Evolutionary conservation across 2,329 filamentous ascomycete species (phyloP).

Genomic region (Ilyonectria mors-panacis): DNA sequence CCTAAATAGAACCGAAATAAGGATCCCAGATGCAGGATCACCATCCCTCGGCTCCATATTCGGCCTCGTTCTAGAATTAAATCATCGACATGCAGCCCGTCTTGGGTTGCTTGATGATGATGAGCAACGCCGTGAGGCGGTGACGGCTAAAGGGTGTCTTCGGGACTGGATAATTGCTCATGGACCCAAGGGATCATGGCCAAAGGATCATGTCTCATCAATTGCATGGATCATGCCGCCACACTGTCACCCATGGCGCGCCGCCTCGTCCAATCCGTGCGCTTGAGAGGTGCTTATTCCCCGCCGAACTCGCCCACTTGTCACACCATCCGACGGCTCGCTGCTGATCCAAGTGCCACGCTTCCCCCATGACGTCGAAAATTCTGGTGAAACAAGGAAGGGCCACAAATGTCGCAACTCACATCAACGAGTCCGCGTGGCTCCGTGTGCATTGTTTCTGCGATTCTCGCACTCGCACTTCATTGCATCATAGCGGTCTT

Average conservation of each 20-base stretch:
- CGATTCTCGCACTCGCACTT: constrained; percentile 13
- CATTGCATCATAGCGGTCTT: constrained; percentile 18
- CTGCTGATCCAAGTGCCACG: constrained; percentile 39
- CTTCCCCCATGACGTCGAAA: constrained; percentile 42
- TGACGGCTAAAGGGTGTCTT: constrained; percentile 13
- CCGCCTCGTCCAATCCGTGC: constrained; percentile 39
- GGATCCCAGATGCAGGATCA: constrained; percentile 12
- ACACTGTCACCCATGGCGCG: constrained; percentile 30
- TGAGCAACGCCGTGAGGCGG: constrained; percentile 11
- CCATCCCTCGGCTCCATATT: constrained; percentile 7
- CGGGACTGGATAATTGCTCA: constrained; percentile 1
- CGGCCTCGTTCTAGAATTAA: constrained; percentile 15
- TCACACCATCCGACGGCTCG: constrained; percentile 40
- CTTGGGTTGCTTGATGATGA: not conserved
- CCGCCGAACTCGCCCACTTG: constrained; percentile 37
- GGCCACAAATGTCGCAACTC: constrained; percentile 40
- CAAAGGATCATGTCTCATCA: constrained; percentile 33
- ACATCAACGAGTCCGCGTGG: constrained; percentile 31
- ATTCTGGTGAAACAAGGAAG: constrained; percentile 40
- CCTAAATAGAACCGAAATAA: constrained; percentile 27
- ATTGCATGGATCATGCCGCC: constrained; percentile 33
- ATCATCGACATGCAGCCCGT: not conserved
- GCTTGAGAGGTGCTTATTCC: constrained; percentile 41
- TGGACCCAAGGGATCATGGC: constrained; percentile 11
- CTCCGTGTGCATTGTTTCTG: constrained; percentile 22